Percentiles rank a stretch among this genome's conserved stretches.
Evolutionary conservation across 108 stramenopile species (phyloP).

Genomic region (Cyclotella kingstonii): DNA sequence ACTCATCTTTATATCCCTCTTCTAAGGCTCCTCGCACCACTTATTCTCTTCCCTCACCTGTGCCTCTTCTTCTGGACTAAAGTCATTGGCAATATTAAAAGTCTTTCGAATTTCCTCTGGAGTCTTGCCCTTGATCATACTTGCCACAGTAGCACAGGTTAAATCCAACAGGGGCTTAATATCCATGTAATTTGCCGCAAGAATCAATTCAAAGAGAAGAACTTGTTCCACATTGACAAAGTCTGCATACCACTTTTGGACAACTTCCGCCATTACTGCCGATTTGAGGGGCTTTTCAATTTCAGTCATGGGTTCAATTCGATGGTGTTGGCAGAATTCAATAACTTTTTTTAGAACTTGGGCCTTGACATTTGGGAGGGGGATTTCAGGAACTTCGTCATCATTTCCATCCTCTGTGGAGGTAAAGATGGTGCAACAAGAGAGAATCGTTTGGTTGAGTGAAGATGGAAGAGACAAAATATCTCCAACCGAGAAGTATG

Average conservation of each 20-base stretch:
- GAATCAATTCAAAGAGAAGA: slow-evolving; percentile 96
- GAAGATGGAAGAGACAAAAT: too few relatives aligned
- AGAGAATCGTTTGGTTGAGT: too few relatives aligned
- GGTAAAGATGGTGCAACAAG: too few relatives aligned
- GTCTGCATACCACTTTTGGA: slow-evolving; percentile 99
- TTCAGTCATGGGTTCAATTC: slow-evolving; percentile 95
- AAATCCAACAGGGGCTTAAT: slow-evolving; percentile 97
- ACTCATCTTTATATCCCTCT: neutral
- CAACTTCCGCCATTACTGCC: slow-evolving; percentile 95
- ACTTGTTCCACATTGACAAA: slow-evolving; percentile 98
- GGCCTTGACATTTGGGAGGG: slow-evolving; percentile 98
- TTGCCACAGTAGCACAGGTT: slow-evolving; percentile 97
- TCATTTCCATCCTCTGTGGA: slow-evolving; percentile 81
- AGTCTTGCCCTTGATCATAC: slow-evolving; percentile 98
- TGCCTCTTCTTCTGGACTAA: slow-evolving; percentile 99
- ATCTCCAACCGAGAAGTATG: slow-evolving; percentile 3
- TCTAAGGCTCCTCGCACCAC: slow-evolving; percentile 99
- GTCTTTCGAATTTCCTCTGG: slow-evolving; percentile 97
- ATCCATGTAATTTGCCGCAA: slow-evolving; percentile 99
- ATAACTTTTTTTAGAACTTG: slow-evolving; percentile 96
- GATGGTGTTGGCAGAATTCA: slow-evolving; percentile 95
- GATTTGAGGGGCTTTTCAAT: slow-evolving; percentile 99
- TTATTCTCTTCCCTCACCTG: slow-evolving; percentile 99
- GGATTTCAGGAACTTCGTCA: slow-evolving; percentile 91
- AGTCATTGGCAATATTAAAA: slow-evolving; percentile 99